These are phyloP conservation scores for Dactylellina cionopaga DNA, from an alignment of 2,329 filamentous ascomycete species.

Conservation along the genomic window DNA sequence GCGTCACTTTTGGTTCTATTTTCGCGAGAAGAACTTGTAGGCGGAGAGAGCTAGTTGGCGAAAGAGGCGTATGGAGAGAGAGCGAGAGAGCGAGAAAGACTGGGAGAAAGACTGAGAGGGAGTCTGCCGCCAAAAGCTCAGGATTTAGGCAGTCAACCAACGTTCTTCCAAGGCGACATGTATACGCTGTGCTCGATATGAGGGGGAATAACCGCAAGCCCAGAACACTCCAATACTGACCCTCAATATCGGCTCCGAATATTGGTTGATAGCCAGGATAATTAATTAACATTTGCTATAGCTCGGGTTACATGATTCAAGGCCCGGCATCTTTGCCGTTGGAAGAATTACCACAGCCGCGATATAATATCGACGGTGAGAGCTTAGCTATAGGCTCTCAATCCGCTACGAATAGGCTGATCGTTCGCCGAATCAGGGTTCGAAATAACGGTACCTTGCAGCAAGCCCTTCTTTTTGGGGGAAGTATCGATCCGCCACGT, in stretches of 20 bases:
- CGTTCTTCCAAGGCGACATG: constrained; percentile 16
- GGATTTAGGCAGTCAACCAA: constrained; percentile 39
- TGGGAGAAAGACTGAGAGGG: neutral
- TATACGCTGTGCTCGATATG: constrained; percentile 1
- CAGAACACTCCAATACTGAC: too few relatives aligned
- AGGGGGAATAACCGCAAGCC: neutral
- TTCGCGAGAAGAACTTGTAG: constrained; percentile 28
- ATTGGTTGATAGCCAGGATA: too few relatives aligned
- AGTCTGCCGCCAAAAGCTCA: constrained; percentile 8
- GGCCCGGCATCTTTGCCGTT: neutral
- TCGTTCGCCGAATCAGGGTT: constrained; percentile 36
- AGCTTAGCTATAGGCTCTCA: constrained; percentile 16
- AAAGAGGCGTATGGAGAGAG: too few relatives aligned
- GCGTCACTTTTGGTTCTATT: constrained; percentile 50
- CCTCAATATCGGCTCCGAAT: too few relatives aligned
- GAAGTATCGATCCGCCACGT: too few relatives aligned
- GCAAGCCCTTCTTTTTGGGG: constrained; percentile 24
- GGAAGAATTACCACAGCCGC: neutral
- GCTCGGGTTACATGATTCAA: neutral
- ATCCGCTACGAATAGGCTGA: constrained; percentile 14
- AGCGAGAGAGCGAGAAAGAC: constrained; percentile 21
- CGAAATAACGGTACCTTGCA: constrained; percentile 30
- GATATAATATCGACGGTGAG: neutral
- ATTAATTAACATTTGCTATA: constrained; percentile 6
- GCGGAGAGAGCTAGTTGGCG: too few relatives aligned